Base-by-base conservation (phyloP, 2,329 filamentous ascomycete species). In the Pochonia chlamydosporia region DNA sequence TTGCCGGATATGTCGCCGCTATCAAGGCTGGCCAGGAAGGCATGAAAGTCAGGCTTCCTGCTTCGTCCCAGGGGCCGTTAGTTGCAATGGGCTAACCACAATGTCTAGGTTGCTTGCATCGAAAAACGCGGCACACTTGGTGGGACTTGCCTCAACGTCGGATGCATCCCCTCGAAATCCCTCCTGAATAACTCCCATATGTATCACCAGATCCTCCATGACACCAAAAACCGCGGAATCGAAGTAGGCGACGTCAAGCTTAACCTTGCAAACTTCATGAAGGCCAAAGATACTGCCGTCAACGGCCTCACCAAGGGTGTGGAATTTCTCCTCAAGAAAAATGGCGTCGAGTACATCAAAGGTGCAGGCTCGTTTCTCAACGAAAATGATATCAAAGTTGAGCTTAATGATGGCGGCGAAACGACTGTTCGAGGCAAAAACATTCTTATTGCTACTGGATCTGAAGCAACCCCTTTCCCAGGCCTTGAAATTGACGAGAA, bases 141-240 rank as follows among this genome's bases (percentile, higher is more conserved):
- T 63, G 93, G 93, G 67, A 99, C 93, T 63, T 99, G 93, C 78
- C 76, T 99, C 63, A 99, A 99, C 70, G 93, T 99, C 64, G 93
- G 93, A 74, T 99, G 93, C 75, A 99, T 99, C 67, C 93, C 93
- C 57, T 99, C 93, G 56, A 99, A 99, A 75, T 96, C 93, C 54
- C 89, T 99, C 59, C 88, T 99, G 70, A 99, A 97, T 84, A 97
- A 97, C 80, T 96, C 93, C 61, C 90, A 96, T 71, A 81, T 97
- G 52, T 97, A 97, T 79, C 92, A 97, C 77, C 87, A 91, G 73
- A 87, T 96, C 64, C 82, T 95, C 52, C 92, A 99, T 76, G 93
- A 99, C 76, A 92, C 90, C 57, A 96, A 96, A 76, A 83, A 87
- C 72, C 89, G 93, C 68, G 93, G 93, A 67, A 99, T 99, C 68